Evolutionary conservation across 2,329 filamentous ascomycete genomes (phyloP).

Genomic region (Metarhizium robertsii): DNA sequence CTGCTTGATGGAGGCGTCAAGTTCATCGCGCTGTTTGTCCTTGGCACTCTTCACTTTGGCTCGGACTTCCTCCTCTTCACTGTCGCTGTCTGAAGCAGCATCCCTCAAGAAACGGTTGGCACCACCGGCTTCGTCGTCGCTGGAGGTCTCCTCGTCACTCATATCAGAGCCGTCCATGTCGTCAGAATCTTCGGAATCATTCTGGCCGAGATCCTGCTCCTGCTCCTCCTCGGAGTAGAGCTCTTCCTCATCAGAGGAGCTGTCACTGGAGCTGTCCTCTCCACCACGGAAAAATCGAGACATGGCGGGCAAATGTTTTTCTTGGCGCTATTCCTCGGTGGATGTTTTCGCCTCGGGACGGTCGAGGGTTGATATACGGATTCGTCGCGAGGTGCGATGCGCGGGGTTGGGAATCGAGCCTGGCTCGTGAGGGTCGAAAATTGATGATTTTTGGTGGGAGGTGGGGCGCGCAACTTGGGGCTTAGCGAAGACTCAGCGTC

Average conservation of each 20-base stretch:
- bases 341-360: constrained; percentile 7
- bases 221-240: constrained; percentile 58
- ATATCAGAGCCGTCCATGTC: constrained; percentile 40
- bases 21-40: constrained; percentile 91
- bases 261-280: constrained; percentile 89
- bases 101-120: constrained; percentile 77
- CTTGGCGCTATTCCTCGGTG: constrained; percentile 6
- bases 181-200: constrained; percentile 27
- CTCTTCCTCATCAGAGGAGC: constrained; percentile 92
- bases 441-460: constrained; percentile 34
- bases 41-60: constrained; percentile 94
- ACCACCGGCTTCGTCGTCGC: constrained; percentile 60
- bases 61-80: constrained; percentile 78
- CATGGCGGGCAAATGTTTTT: constrained; percentile 46
- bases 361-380: constrained; percentile 7
- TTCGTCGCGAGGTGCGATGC: constrained; percentile 18
- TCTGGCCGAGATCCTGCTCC: constrained; percentile 28
- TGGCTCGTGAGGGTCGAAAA: constrained; percentile 23
- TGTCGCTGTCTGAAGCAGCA: constrained; percentile 64
- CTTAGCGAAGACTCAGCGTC: constrained; percentile 21
- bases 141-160: constrained; percentile 45
- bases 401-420: constrained; percentile 26
- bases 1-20: constrained; percentile 78
- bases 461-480: constrained; percentile 28
- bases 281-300: constrained; percentile 96